Evolutionary conservation across 1,139 yeast species (phyloP).

Genomic region (Lodderomyces orthopsilosis): DNA sequence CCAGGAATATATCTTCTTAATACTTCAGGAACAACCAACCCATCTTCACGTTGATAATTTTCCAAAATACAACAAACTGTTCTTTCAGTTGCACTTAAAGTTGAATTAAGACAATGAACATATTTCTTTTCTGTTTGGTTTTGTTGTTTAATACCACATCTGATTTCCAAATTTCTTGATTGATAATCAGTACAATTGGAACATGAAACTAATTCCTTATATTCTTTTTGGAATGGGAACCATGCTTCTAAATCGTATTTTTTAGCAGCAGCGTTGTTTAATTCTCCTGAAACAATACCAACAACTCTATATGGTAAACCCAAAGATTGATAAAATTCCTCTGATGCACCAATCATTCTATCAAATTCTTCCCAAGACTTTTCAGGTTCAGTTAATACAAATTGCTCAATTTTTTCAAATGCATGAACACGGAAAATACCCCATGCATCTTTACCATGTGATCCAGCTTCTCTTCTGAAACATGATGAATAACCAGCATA

Average conservation of each 20-base stretch:
- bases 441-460: slow-evolving; percentile 99
- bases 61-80: slow-evolving; percentile 96
- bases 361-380: slow-evolving; percentile 98
- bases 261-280: slow-evolving; percentile 98
- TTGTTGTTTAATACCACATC: slow-evolving; percentile 97
- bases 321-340: slow-evolving; percentile 89
- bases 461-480: slow-evolving; percentile 99
- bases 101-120: slow-evolving; percentile 97
- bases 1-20: slow-evolving; percentile 96
- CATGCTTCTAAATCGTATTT: slow-evolving; percentile 98
- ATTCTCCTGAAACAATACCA: slow-evolving; percentile 96
- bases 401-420: slow-evolving; percentile 97
- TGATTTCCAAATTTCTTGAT: slow-evolving; percentile 95
- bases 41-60: slow-evolving; percentile 96
- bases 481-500: slow-evolving; percentile 98
- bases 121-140: slow-evolving; percentile 96
- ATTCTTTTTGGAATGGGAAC: slow-evolving; percentile 99
- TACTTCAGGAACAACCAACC: slow-evolving; percentile 90
- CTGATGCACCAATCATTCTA: slow-evolving; percentile 86
- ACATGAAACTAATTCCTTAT: slow-evolving; percentile 96
- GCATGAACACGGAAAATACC: slow-evolving; percentile 99
- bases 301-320: slow-evolving; percentile 96
- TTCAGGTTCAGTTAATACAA: slow-evolving; percentile 93
- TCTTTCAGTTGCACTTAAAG: slow-evolving; percentile 96
- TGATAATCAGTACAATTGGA: slow-evolving; percentile 99